Evolutionary conservation across 228 moss, liverwort and hornwort species (phyloP), one percentile per base, ranked within the genome.

Genomic region (Sphagnum magellanicum): DNA sequence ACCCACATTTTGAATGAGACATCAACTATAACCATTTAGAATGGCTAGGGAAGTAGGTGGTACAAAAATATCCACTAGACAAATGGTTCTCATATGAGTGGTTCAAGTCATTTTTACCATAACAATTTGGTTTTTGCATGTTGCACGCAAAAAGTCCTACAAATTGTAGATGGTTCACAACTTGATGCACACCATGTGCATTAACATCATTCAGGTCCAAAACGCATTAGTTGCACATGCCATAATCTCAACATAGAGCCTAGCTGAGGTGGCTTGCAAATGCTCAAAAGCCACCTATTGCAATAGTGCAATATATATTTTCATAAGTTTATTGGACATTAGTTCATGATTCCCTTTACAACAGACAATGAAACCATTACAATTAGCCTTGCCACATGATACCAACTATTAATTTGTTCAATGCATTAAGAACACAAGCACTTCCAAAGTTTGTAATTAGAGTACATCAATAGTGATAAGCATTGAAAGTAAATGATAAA

Each of bases 221-320:
- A 14, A 87, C 53, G 61, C 83, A 65, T 87, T 80, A 49, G 82
- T 78, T 8, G 83, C 86, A 59, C 79, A 82, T 15, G 82, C 86
- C 4, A 87, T 80, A 69, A 87, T 79, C 67, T 87, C 86, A 16
- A 77, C 66, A 49, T 77, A 87, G 5, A 87, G 76, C 65, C 80
- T 87, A 15, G 80, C 79, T 5, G 83, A 80, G 13, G 77, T 79
- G 5, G 83, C 75, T n/a, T 82, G 75, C 52, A 87, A 79, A 74
- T 87, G 86, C 65, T 87, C 86, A 51, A 83, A 80, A 67, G 68
- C 75, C 86, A 87, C 83, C 55, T 83, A 83, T 59, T 80, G 78
- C 53, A 87, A 83, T 53, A 87, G 86, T 50, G 77, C 75, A 5
- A 63, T 72, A 53, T 87, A 83, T 50, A 87, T 87, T 55, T 52